These are phyloP conservation scores for Apophysomyces trapeziformis DNA, from an alignment of 371 early-diverging fungal species.

Conservation along the genomic window DNA sequence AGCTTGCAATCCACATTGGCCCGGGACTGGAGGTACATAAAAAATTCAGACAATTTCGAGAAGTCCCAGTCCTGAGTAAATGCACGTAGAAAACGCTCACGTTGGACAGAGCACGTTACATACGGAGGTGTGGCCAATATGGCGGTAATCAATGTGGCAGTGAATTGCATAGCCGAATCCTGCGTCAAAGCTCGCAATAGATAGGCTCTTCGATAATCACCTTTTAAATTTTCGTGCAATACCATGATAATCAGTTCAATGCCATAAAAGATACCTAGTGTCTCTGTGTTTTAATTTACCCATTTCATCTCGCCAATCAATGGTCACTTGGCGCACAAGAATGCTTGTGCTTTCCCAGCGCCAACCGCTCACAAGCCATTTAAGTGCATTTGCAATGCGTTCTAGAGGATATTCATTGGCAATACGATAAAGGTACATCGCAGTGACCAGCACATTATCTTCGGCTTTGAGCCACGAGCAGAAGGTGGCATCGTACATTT, in stretches of 20 bases:
- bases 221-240: slow-evolving; percentile 19
- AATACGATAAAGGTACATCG: slow-evolving; percentile 72
- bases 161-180: slow-evolving; percentile 64
- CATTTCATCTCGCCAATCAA: slow-evolving; percentile 61
- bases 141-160: slow-evolving; percentile 54
- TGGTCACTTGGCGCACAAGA: slow-evolving; percentile 68
- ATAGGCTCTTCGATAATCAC: slow-evolving; percentile 57
- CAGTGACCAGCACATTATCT: slow-evolving; percentile 74
- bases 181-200: slow-evolving; percentile 59
- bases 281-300: slow-evolving; percentile 23
- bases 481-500: slow-evolving; percentile 75
- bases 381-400: slow-evolving; percentile 69
- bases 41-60: slow-evolving; percentile 76
- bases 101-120: slow-evolving; percentile 38
- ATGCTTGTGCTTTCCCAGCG: slow-evolving; percentile 68
- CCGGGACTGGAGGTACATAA: slow-evolving; percentile 69
- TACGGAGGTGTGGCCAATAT: slow-evolving; percentile 47
- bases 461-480: slow-evolving; percentile 75
- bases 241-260: not conserved
- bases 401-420: slow-evolving; percentile 75
- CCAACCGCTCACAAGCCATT: slow-evolving; percentile 76
- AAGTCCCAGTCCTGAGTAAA: slow-evolving; percentile 80
- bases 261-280: not conserved
- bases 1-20: slow-evolving; percentile 73
- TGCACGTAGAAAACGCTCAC: slow-evolving; percentile 68